A percentile compares a stretch with the other conserved stretches of the same genome.
These are phyloP conservation scores for Telfairia occidentalis DNA, from an alignment of 331 rosid genomes.

Conservation along the genomic window DNA sequence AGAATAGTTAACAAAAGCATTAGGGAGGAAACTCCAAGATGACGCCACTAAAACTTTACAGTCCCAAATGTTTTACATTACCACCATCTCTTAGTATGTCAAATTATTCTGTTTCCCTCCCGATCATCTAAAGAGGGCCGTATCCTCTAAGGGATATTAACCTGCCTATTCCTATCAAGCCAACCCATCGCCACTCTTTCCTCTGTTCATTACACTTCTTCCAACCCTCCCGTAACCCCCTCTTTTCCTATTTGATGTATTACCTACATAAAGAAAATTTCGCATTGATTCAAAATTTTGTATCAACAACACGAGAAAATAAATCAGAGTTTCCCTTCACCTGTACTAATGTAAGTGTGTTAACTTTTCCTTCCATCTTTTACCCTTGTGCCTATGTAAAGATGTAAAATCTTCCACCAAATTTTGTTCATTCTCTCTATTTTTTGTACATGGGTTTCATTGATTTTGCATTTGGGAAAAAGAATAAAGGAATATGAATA, in stretches of 20 bases:
- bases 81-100: not conserved
- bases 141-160: not conserved
- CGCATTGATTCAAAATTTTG: not conserved
- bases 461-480: not conserved
- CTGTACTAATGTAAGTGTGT: not conserved
- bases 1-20: not conserved
- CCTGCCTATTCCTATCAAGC: not conserved
- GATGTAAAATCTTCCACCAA: not conserved
- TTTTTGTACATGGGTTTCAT: not conserved
- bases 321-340: not conserved
- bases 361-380: not conserved
- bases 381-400: not conserved
- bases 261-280: not conserved
- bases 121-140: not conserved
- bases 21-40: not conserved
- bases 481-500: not conserved
- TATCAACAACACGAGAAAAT: too few relatives aligned
- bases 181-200: not conserved
- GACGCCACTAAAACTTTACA: not conserved
- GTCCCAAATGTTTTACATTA: not conserved
- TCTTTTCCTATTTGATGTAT: not conserved
- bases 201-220: not conserved
- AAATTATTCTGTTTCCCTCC: not conserved
- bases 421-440: not conserved
- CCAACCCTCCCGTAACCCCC: not conserved